Base-by-base conservation (phyloP, 208 protist species). In the Leishmania gerbilli region DNA sequence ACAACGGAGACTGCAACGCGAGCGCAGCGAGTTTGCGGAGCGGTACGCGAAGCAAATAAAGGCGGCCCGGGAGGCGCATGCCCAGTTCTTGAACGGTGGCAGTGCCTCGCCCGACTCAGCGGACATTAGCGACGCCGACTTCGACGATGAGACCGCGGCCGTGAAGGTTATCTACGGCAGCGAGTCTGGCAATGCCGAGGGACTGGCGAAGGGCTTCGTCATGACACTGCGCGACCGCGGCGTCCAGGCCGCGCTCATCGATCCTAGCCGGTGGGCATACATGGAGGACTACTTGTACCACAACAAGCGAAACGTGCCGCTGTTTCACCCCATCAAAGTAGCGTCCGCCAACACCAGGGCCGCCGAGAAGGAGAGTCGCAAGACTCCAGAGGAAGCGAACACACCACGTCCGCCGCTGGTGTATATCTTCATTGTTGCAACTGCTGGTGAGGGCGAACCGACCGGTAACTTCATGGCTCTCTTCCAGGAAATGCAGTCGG, bases 81-180 rank as follows among this genome's bases (percentile, higher is more conserved):
- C 81, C 15, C 74, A 69, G 40, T 71, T n/a, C 3, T 68, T 75
- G 42, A 40, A n/a, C 45, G 42, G 64, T 40, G 77, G 49, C 60
- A 58, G 37, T 21, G 55, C 65, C 1, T 85, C 68, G 62, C 79
- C 74, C 47, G 62, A 60, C 74, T 76, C 71, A 34, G 27, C 21
- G 9, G 75, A 80, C 56, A 45, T 37, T 7, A 79, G 56, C 65
- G 58, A 40, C 56, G 31, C 34, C 27, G 81, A 76, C 11, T 45
- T 65, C 9, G 69, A 55, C 4, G 81, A 80, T 0, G 77, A 31
- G 56, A 37, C 9, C 0, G 77, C 77, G 9, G 15, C 45, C 8
- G 86, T 96, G 51, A 83, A 89, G 49, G 89, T 96, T 8, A 82
- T 96, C 51, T 96, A 92, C 69, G 93, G 91, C 40, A 94, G 82